Evolutionary conservation across 2,329 filamentous ascomycete genomes (phyloP), one percentile per base, ranked within the genome.

Genomic region (Apiospora hydei): DNA sequence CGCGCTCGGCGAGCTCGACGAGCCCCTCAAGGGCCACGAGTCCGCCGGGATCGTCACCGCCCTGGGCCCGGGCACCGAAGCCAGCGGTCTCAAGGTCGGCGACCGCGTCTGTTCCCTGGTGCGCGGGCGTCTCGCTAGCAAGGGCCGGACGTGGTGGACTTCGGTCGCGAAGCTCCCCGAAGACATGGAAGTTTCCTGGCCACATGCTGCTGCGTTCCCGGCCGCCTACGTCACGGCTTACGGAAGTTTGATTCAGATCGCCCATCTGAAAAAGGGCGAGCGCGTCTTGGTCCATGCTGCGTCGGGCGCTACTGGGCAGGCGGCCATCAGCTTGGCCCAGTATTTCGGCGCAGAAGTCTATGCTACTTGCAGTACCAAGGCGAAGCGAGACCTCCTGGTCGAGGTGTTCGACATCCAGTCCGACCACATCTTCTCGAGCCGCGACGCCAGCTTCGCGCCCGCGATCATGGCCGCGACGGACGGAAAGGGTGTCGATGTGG

Each of bases 1-100:
- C 0, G 73, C 61, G 3, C 7, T 66, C 18, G 61, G 61, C n/a
- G 26, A 71, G 8, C 75, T 80, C 70, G 71, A 83, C 79, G 26
- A 81, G 80, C 43, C 78, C 7, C 67, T 61, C 47, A 41, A 41
- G 34, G 61, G 61, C 3, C 14, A 13, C 13, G 61, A 66, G 11
- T 41, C 4, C 1, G 66, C 69, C 7, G 72, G 71, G 0, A 34
- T 67, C 24, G 73, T 74, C 72, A 72, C 71, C 18, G 72, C 72
- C 1, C 66, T 73, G 7, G 71, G 71, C 16, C 16, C 6, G 30
- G 8, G 18, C 16, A 34, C 53, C n/a, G n/a, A 18, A 13, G 13
- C 7, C 24, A n/a, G 24, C 30, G 57, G n/a, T 30, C 69, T 2
- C 74, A 43, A 66, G 16, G 21, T 64, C n/a, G 34, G 57, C 14